Base-by-base conservation (phyloP, 345 rosid species). In the Combretum micranthum region DNA sequence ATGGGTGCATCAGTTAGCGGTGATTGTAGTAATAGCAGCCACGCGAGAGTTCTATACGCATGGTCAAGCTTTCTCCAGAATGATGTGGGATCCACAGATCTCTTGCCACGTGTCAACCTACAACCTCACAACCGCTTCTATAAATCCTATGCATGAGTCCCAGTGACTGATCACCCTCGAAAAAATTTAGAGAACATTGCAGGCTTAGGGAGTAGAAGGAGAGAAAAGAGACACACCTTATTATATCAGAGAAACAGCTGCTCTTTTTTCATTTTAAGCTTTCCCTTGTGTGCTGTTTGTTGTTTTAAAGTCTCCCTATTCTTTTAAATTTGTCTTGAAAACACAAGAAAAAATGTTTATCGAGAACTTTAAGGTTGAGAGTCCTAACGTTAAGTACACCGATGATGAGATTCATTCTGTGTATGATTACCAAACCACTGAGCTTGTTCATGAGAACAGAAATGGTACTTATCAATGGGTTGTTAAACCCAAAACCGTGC, bases 391-490 rank as follows among this genome's bases (percentile, higher is more conserved):
- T 26, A 77, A 73, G 76, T 93, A 93, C 83, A 63, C 80, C n/a
- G 94, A 93, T 37, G 62, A 55, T 50, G 97, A 85, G 88, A 85
- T 93, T 64, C 89, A 78, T 42, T 87, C 99, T 12, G 83, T 83
- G 67, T 93, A 93, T 70, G 70, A 72, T 71, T 93, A 93, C 63
- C 82, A 93, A 56, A 93, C 99, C 70, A 89, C 97, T 18, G 97
- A 89, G 76, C 86, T 93, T 63, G 96, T 85, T 65, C 95, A 87
- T 48, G 97, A 87, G 77, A 83, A 65, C 83, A 76, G 75, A 52
- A 72, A 83, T 64, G 97, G 97, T 2, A 68, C 80, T 22, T 89
- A 80, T 55, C 84, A 89, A 59, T 93, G 99, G 99, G 70, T 73
- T 60, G 96, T 89, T 46, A 85, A 78, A 68, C 99, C 99, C 57